Evolutionary conservation across 2,329 filamentous ascomycete genomes (phyloP).

Genomic region (Rutstroemia sp.): DNA sequence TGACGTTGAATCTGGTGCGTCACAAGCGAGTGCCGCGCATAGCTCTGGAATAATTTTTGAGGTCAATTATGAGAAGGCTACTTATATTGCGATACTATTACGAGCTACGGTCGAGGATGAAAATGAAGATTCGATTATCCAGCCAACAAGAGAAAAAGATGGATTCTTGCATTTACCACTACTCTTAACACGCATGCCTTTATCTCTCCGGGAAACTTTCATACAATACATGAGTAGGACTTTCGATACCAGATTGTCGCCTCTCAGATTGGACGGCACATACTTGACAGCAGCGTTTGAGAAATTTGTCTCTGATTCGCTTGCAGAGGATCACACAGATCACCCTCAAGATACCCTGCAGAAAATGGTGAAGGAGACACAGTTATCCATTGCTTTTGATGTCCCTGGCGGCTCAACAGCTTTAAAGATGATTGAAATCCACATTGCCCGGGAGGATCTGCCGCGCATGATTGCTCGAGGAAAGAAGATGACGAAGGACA

Average conservation of each 20-base stretch:
- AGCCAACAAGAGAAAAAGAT: slow-evolving; percentile 6
- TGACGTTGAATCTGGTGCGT: neutral
- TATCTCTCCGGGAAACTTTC: slow-evolving; percentile 35
- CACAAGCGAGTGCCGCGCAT: slow-evolving; percentile 12
- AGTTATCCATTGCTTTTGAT: slow-evolving; percentile 25
- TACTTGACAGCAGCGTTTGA: slow-evolving; percentile 31
- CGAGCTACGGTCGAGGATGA: slow-evolving; percentile 10
- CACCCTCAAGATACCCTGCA: slow-evolving; percentile 13
- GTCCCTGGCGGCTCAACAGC: slow-evolving; percentile 17
- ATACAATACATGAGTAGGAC: slow-evolving; percentile 35
- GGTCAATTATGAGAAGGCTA: slow-evolving; percentile 26
- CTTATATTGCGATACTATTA: slow-evolving; percentile 25
- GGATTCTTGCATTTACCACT: slow-evolving; percentile 37
- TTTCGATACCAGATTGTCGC: slow-evolving; percentile 37
- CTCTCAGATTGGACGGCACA: slow-evolving; percentile 30
- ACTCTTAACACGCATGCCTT: slow-evolving; percentile 39
- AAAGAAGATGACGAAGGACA: slow-evolving; percentile 15
- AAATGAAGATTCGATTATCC: slow-evolving; percentile 12
- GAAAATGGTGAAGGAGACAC: slow-evolving; percentile 23
- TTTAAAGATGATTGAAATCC: slow-evolving; percentile 37
- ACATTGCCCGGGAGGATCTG: slow-evolving; percentile 35
- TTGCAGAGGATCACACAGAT: slow-evolving; percentile 12
- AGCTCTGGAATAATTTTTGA: slow-evolving; percentile 22
- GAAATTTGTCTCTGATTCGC: slow-evolving; percentile 23
- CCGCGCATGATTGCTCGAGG: slow-evolving; percentile 23